Percentiles rank a stretch among this genome's conserved stretches.
phyloP scores from a whole-genome alignment of 192 early-diverging fungal species.

The Entophlyctis helioformis region DNA sequence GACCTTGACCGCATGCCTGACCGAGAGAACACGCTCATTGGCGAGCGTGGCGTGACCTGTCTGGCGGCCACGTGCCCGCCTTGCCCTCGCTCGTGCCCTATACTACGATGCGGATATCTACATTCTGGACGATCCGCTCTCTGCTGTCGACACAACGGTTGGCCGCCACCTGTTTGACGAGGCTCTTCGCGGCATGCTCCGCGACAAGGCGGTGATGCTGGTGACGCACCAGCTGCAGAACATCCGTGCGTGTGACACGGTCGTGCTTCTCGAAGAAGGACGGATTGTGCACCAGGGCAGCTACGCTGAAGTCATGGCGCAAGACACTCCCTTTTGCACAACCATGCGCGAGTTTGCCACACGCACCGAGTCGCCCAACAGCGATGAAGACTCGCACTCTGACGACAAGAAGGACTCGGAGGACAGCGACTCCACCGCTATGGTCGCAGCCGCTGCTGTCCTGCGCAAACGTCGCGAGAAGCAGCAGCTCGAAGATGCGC shows the following conservation, averaged over 20 bases:
- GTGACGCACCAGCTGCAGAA: conserved; percentile 39
- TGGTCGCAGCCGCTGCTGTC: no score
- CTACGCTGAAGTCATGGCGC: conserved; percentile 12
- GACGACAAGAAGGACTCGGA: no score
- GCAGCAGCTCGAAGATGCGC: no score
- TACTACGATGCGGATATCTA: conserved; percentile 30
- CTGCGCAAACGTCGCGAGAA: no score
- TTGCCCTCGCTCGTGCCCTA: conserved; percentile 32
- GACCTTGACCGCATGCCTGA: conserved; percentile 21
- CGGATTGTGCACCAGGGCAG: conserved; percentile 6
- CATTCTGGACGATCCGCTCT: conserved; percentile 36
- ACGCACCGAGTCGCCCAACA: no score
- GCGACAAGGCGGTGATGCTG: conserved; percentile 21
- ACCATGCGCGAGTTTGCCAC: conserved; percentile 17
- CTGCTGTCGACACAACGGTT: conserved; percentile 35
- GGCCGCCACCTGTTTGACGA: conserved; percentile 29
- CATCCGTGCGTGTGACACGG: conserved; percentile 13
- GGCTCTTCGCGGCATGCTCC: conserved; percentile 22
- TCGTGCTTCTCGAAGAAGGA: conserved; percentile 30
- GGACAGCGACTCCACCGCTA: no score
- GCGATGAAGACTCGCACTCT: no score
- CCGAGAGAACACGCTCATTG: conserved; percentile 23
- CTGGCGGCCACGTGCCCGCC: conserved; percentile 34
- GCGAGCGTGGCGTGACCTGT: conserved; percentile 29
- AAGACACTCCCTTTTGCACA: conserved; percentile 4